phyloP scores from a whole-genome alignment of 2,329 filamentous ascomycete genomes.

The Ophiostoma quercus region DNA sequence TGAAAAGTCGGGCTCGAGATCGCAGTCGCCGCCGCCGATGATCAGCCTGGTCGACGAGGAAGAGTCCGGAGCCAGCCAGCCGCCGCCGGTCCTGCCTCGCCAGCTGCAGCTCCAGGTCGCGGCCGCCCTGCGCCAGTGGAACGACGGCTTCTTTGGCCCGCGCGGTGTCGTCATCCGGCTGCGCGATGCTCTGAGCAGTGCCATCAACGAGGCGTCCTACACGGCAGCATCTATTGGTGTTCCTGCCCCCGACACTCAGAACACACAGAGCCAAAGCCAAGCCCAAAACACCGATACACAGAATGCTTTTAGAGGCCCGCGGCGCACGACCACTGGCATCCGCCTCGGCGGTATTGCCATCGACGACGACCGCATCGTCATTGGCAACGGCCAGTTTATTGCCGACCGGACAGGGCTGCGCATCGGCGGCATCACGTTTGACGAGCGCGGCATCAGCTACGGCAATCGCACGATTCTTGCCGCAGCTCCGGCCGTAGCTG shows the following conservation, averaged over 20 bases:
- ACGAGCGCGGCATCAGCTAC: conserved; percentile 33
- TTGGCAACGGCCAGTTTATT: conserved; percentile 41
- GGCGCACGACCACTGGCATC: not conserved
- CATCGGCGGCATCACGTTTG: conserved; percentile 42
- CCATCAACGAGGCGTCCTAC: not conserved
- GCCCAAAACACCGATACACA: conserved; percentile 2
- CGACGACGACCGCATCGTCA: conserved; percentile 41
- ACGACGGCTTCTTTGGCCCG: conserved; percentile 51
- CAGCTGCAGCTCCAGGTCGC: conserved; percentile 32
- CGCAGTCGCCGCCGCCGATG: conserved; percentile 1
- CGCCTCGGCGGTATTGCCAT: conserved; percentile 37
- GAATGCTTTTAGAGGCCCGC: not conserved
- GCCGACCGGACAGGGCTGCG: conserved; percentile 44
- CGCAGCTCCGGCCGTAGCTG: not conserved
- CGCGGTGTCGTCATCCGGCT: conserved; percentile 44
- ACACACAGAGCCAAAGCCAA: not conserved
- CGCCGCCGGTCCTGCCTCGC: conserved; percentile 31
- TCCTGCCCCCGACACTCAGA: not conserved
- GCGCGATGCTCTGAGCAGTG: conserved; percentile 27
- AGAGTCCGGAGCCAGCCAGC: conserved; percentile 16
- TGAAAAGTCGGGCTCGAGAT: conserved; percentile 25
- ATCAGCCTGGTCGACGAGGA: conserved; percentile 19
- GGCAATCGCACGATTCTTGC: conserved; percentile 30
- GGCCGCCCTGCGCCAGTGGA: conserved; percentile 50
- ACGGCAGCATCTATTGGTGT: not conserved